Evolutionary conservation across 2,329 filamentous ascomycete genomes (phyloP).

Genomic region (Botryotinia convoluta): DNA sequence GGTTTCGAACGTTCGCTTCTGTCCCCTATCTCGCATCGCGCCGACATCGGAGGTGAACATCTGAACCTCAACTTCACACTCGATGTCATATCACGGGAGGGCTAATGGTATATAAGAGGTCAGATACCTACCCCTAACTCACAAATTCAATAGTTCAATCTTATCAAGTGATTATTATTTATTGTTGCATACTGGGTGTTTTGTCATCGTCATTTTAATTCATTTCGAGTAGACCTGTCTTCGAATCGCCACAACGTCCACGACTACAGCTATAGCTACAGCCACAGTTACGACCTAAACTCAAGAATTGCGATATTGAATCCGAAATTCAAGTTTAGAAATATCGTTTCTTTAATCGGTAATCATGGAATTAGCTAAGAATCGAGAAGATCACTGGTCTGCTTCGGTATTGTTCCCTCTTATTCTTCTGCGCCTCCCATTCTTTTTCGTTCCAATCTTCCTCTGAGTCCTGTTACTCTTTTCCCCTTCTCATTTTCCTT

Average conservation of each 20-base stretch:
- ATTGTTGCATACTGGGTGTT: not conserved
- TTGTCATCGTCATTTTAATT: not conserved
- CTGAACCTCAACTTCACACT: not conserved
- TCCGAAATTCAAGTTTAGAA: not conserved
- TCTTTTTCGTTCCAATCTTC: not conserved
- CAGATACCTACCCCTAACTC: not conserved
- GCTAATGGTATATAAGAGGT: not conserved
- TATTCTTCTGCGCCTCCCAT: fast-evolving
- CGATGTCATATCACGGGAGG: not conserved
- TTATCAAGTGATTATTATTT: not conserved
- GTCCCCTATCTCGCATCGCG: not conserved
- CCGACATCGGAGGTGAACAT: not conserved
- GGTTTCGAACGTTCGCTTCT: not conserved
- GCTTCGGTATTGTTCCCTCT: slow-evolving; percentile 36
- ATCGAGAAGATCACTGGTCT: slow-evolving; percentile 41
- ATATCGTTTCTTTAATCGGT: not conserved
- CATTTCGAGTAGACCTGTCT: not conserved
- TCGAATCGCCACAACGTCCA: not conserved
- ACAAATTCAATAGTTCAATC: not conserved
- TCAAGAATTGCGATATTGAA: not conserved
- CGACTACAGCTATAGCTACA: not conserved
- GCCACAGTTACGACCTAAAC: not conserved
- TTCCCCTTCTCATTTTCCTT: not conserved
- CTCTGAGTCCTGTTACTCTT: not conserved
- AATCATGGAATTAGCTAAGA: not conserved